These are phyloP conservation scores for Ceratocystis destructans DNA, from an alignment of 2,329 filamentous ascomycete genomes.

Conservation along the genomic window DNA sequence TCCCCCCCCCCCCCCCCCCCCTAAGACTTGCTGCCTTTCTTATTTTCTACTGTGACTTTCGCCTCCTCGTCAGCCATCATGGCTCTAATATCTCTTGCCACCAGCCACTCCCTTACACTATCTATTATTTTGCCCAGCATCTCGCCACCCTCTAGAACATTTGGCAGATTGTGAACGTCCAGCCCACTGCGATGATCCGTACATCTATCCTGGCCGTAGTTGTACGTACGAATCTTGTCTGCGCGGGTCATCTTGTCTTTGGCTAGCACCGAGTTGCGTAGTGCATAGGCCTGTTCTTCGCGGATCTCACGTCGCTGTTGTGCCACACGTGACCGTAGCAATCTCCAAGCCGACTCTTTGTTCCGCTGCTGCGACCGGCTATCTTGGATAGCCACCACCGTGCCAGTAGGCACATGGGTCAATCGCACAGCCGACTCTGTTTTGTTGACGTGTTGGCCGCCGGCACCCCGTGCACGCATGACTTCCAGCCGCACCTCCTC, in stretches of 20 bases:
- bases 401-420: constrained; percentile 79
- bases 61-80: constrained; percentile 50
- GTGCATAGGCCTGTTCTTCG: constrained; percentile 60
- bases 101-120: constrained; percentile 63
- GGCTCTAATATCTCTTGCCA: constrained; percentile 57
- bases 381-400: constrained; percentile 83
- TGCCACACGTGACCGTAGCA: constrained; percentile 71
- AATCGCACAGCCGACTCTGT: constrained; percentile 91
- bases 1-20: too few relatives aligned
- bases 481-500: constrained; percentile 73
- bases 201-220: constrained; percentile 60
- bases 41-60: constrained; percentile 22
- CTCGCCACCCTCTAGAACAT: constrained; percentile 62
- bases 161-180: constrained; percentile 66
- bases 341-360: constrained; percentile 70
- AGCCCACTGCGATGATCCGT: constrained; percentile 76
- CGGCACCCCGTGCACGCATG: constrained; percentile 83
- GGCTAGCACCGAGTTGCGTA: constrained; percentile 67
- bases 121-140: constrained; percentile 62
- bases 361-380: constrained; percentile 82
- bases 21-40: constrained; percentile 19
- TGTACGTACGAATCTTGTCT: constrained; percentile 91
- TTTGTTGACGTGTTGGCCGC: constrained; percentile 96
- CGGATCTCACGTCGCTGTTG: constrained; percentile 66
- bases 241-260: constrained; percentile 73